Evolutionary conservation across 768 basidiomycete species (phyloP).

Genomic region (Podaxis sp.): DNA sequence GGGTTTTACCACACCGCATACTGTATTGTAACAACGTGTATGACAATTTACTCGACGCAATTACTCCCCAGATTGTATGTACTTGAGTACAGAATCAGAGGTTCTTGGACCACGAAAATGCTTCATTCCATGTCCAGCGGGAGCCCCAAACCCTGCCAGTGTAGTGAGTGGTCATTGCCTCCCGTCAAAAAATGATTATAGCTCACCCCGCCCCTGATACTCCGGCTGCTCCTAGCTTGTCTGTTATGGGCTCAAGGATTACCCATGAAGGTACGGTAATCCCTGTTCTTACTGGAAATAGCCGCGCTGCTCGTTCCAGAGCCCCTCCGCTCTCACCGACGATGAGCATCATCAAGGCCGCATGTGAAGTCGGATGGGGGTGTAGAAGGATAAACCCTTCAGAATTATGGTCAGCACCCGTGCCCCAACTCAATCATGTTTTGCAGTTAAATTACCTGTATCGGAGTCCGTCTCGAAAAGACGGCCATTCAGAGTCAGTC

Average conservation of each 20-base stretch:
- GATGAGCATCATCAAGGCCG: conserved; percentile 40
- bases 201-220: conserved; percentile 73
- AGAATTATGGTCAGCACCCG: conserved; percentile 10
- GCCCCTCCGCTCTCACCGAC: conserved; percentile 50
- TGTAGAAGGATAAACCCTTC: conserved; percentile 45
- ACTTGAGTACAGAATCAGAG: conserved; percentile 12
- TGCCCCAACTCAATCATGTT: neutral
- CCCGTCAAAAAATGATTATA: neutral
- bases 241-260: conserved; percentile 49
- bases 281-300: conserved; percentile 87
- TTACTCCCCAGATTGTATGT: neutral
- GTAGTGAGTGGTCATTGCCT: neutral
- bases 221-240: conserved; percentile 65
- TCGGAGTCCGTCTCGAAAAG: conserved; percentile 22
- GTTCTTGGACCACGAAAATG: conserved; percentile 8
- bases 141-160: conserved; percentile 21
- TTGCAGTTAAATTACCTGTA: conserved; percentile 21
- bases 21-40: conserved; percentile 82
- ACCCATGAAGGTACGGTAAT: conserved; percentile 77
- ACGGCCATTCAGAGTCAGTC: conserved; percentile 22
- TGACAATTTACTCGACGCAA: conserved; percentile 11
- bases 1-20: conserved; percentile 60
- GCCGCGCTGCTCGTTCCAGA: conserved; percentile 60
- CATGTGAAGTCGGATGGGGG: conserved; percentile 44
- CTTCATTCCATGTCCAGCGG: conserved; percentile 27